Percentiles rank a stretch among this genome's conserved stretches.
These are phyloP conservation scores for Zanthoxylum bungeanum DNA, from an alignment of 345 rosid species.

Conservation along the genomic window DNA sequence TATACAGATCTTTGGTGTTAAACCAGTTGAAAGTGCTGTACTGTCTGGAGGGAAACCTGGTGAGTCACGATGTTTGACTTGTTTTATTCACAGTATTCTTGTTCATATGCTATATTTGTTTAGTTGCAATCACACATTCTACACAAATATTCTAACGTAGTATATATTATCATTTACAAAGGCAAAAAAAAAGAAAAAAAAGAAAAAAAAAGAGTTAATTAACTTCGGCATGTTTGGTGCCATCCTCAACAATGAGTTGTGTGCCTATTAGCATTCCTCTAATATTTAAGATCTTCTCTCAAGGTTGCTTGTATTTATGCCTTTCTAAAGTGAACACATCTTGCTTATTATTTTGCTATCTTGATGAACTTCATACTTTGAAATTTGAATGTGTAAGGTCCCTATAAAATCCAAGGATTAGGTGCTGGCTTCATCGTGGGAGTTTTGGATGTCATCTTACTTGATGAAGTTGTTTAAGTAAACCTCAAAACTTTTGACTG, in stretches of 20 bases:
- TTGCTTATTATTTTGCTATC: not conserved
- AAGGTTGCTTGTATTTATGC: not conserved
- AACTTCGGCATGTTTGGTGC: not conserved
- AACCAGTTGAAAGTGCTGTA: constrained; percentile 56
- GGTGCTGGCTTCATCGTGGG: too few species aligned
- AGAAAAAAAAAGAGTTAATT: not conserved
- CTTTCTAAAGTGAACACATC: not conserved
- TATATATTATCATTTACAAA: too few species aligned
- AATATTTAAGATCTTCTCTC: not conserved
- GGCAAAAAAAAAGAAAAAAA: not conserved
- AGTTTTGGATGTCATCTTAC: too few species aligned
- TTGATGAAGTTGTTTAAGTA: too few species aligned
- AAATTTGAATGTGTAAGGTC: too few species aligned
- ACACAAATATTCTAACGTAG: not conserved
- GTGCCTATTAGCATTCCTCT: not conserved
- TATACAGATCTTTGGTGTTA: constrained; percentile 50
- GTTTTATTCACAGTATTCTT: constrained; percentile 2
- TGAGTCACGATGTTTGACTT: constrained; percentile 18
- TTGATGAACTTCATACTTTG: constrained; percentile 1
- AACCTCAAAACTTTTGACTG: too few species aligned
- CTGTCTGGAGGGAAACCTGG: constrained; percentile 57
- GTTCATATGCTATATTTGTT: not conserved
- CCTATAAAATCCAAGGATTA: too few species aligned
- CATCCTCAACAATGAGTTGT: not conserved
- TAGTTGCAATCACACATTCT: not conserved